phyloP scores from a whole-genome alignment of 306 rosid genomes.

The Geum urbanum region DNA sequence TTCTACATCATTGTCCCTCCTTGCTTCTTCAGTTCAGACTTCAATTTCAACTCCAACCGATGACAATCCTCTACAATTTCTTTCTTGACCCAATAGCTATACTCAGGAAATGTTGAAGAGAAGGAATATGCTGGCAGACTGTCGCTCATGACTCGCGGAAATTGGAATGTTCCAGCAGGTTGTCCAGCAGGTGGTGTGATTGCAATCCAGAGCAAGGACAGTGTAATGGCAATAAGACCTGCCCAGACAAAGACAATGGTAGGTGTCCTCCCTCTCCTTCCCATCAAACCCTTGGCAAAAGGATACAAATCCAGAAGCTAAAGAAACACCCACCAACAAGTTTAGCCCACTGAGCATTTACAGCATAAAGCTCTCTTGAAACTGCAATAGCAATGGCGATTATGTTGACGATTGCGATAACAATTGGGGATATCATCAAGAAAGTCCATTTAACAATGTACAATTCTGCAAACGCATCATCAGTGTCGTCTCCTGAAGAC shows the following conservation, averaged over 20 bases:
- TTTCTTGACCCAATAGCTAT: background rate
- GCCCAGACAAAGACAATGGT: slow-evolving; percentile 55
- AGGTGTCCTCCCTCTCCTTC: slow-evolving; percentile 50
- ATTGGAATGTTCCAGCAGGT: slow-evolving; percentile 26
- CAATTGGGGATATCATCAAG: slow-evolving; percentile 51
- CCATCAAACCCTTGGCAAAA: slow-evolving; percentile 56
- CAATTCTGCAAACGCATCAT: slow-evolving; percentile 37
- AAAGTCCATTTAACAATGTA: slow-evolving; percentile 51
- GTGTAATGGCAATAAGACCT: slow-evolving; percentile 52
- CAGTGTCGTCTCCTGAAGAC: slow-evolving; percentile 35
- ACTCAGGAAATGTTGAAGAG: background rate
- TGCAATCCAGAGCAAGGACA: slow-evolving; percentile 50
- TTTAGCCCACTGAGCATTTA: slow-evolving; percentile 37
- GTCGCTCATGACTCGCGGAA: slow-evolving; percentile 23
- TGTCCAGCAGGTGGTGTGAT: slow-evolving; percentile 32
- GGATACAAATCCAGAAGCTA: slow-evolving; percentile 56
- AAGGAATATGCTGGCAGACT: background rate
- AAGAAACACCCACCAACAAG: slow-evolving; percentile 50
- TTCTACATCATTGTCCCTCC: background rate
- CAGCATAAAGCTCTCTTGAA: slow-evolving; percentile 40
- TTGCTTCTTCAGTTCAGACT: background rate
- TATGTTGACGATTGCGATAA: slow-evolving; percentile 44
- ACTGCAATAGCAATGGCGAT: slow-evolving; percentile 42
- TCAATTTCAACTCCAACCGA: background rate
- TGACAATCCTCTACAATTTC: slow-evolving; percentile 10